Evolutionary conservation across 805 yeast genomes (phyloP), one percentile per base, ranked within the genome.

Genomic region (Lipomyces yamanashiensis): DNA sequence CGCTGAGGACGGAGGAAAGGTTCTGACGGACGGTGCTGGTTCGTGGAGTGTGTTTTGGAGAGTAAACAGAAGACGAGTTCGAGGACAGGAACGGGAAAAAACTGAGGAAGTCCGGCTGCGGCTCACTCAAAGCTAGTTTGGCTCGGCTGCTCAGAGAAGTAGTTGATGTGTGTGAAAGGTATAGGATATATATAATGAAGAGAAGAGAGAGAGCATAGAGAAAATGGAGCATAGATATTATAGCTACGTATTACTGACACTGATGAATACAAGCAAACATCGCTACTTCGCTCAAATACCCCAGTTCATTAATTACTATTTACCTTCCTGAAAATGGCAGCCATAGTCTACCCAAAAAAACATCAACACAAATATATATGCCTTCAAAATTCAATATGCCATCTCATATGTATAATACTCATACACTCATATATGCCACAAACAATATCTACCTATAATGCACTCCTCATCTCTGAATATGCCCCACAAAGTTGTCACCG

Each of bases 401-500:
- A 39, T 13, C 43, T 39, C 9, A 43, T 19, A 43, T 17, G 47
- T 43, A 19, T 43, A 12, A n/a, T 50, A 50, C n/a, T n/a, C 54
- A 15, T 23, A 50, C 40, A 36, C 15, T 50, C 15, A 48, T 34
- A n/a, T 34, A 36, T 34, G 21, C 9, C 21, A n/a, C 13, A 7
- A 19, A 7, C 13, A 45, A 7, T 17, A 19, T 28, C 17, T 23
- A 39, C 15, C 37, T 7, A 41, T 9, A 7, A 28, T 13, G 21
- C 37, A 19, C 39, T n/a, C 13, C 19, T 41, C 52, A 65, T 28
- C 63, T 61, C 21, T 55, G 64, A 12, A 77, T 62, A 59, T 77
- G 80, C 19, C 80, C 80, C 6, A 77, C 71, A 60, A 74, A 77
- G 65, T 77, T 77, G 19, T 75, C 79, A 4, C 74, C 66, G 2